These are phyloP conservation scores for Wickerhamiella slavikovae DNA, from an alignment of 805 yeast species.

Conservation along the genomic window DNA sequence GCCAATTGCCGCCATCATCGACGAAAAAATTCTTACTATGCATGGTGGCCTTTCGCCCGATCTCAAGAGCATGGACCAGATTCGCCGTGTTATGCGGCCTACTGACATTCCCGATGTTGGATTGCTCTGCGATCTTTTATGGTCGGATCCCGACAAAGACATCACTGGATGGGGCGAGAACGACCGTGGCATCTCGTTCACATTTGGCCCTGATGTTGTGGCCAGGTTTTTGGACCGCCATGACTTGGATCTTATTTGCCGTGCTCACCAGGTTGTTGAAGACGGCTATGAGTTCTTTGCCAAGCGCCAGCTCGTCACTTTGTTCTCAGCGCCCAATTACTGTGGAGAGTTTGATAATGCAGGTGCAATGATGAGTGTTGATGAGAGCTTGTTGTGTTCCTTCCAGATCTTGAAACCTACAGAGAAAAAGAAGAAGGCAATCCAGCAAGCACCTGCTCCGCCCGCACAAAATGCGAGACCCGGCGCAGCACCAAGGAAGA, in stretches of 20 bases:
- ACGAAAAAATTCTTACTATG: constrained; percentile 95
- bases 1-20: constrained; percentile 96
- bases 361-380: constrained; percentile 99
- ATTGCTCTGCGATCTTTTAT: constrained; percentile 78
- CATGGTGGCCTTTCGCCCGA: constrained; percentile 98
- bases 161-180: constrained; percentile 98
- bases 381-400: constrained; percentile 86
- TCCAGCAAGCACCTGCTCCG: constrained; percentile 15
- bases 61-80: constrained; percentile 94
- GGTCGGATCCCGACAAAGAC: constrained; percentile 98
- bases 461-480: constrained; percentile 25
- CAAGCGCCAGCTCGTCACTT: constrained; percentile 86
- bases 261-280: constrained; percentile 98
- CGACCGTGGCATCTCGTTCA: constrained; percentile 96
- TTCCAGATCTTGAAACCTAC: constrained; percentile 90
- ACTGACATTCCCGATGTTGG: constrained; percentile 98
- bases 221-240: constrained; percentile 90
- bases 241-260: constrained; percentile 92
- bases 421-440: constrained; percentile 70
- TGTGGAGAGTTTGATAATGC: constrained; percentile 99
- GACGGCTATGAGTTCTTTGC: constrained; percentile 96
- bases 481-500: constrained; percentile 38
- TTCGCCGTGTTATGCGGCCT: constrained; percentile 97
- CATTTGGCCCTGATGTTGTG: constrained; percentile 99
- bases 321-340: constrained; percentile 92